A percentile compares a stretch with the other conserved stretches of the same genome.
Evolutionary conservation across 1,284 basidiomycete genomes (phyloP).

Genomic region (Moniliophthora roreri): DNA sequence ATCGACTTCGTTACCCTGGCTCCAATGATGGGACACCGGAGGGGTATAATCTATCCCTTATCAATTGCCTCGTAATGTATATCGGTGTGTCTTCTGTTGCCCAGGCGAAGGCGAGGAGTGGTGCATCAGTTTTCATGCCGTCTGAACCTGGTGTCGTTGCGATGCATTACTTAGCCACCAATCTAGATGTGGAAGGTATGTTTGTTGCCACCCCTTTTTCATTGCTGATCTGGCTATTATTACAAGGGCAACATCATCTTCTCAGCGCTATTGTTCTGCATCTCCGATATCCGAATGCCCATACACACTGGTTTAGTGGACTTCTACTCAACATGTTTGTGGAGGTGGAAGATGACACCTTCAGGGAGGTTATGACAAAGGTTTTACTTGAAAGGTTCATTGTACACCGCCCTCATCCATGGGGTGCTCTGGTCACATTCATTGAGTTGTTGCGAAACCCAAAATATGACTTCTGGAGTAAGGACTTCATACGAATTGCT

Average conservation of each 20-base stretch:
- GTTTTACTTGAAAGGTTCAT: conserved; percentile 93
- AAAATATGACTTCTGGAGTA: conserved; percentile 86
- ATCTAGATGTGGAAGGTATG: conserved; percentile 89
- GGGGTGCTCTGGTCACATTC: conserved; percentile 93
- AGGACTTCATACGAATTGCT: conserved; percentile 76
- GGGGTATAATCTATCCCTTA: conserved; percentile 83
- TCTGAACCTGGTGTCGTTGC: conserved; percentile 83
- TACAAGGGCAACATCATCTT: conserved; percentile 87
- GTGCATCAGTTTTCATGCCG: conserved; percentile 76
- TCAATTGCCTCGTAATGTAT: conserved; percentile 95
- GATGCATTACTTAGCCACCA: conserved; percentile 78
- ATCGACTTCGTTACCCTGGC: conserved; percentile 64
- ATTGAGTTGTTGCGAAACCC: conserved; percentile 86
- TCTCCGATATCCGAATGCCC: conserved; percentile 94
- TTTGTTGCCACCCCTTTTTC: conserved; percentile 5
- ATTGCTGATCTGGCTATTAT: background rate
- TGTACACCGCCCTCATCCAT: conserved; percentile 95
- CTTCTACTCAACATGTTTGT: conserved; percentile 86
- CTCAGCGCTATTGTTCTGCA: conserved; percentile 91
- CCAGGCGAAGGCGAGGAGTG: conserved; percentile 79
- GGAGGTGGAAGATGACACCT: conserved; percentile 71
- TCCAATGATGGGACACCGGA: conserved; percentile 54
- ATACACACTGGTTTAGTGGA: conserved; percentile 94
- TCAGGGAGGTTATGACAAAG: conserved; percentile 89
- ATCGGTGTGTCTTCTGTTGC: conserved; percentile 89